Evolutionary conservation across 2,329 filamentous ascomycete species (phyloP).

Genomic region (Penicillium sp.): DNA sequence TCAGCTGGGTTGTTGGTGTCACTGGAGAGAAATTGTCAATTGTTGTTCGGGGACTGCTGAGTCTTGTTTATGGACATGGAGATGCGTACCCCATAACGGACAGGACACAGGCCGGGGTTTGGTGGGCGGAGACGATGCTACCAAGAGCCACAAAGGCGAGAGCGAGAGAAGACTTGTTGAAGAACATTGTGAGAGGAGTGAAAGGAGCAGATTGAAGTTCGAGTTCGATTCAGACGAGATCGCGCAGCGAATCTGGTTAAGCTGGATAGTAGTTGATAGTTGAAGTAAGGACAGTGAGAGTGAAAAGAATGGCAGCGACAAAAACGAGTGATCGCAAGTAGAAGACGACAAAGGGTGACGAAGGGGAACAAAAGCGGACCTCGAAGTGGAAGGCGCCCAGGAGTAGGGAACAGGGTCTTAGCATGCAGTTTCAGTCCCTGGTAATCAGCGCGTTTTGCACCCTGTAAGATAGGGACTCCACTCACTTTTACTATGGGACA

Average conservation of each 20-base stretch:
- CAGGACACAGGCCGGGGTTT: slow-evolving; percentile 52
- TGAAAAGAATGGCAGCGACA: slow-evolving; percentile 23
- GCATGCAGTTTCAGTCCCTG: slow-evolving; percentile 1
- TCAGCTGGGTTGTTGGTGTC: slow-evolving; percentile 38
- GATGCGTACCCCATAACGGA: slow-evolving; percentile 49
- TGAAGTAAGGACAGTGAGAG: slow-evolving; percentile 15
- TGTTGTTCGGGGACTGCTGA: neutral
- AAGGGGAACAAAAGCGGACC: slow-evolving; percentile 16
- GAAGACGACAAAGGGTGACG: slow-evolving; percentile 26
- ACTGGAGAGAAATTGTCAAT: slow-evolving; percentile 27
- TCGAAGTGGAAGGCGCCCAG: slow-evolving; percentile 12
- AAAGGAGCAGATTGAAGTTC: neutral
- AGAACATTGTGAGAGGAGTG: slow-evolving; percentile 39
- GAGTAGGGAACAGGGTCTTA: slow-evolving; percentile 19
- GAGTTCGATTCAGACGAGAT: slow-evolving; percentile 9
- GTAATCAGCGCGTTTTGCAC: neutral
- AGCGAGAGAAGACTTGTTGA: slow-evolving; percentile 43
- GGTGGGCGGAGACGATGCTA: slow-evolving; percentile 42
- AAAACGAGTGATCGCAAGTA: slow-evolving; percentile 12
- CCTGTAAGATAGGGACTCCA: neutral
- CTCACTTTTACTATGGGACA: neutral
- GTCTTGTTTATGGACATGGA: neutral
- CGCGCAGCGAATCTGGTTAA: slow-evolving; percentile 19
- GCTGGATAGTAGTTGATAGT: neutral
- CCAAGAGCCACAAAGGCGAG: slow-evolving; percentile 47